Evolutionary conservation across 2,329 filamentous ascomycete genomes (phyloP).

Genomic region (Calonectria pteridis): DNA sequence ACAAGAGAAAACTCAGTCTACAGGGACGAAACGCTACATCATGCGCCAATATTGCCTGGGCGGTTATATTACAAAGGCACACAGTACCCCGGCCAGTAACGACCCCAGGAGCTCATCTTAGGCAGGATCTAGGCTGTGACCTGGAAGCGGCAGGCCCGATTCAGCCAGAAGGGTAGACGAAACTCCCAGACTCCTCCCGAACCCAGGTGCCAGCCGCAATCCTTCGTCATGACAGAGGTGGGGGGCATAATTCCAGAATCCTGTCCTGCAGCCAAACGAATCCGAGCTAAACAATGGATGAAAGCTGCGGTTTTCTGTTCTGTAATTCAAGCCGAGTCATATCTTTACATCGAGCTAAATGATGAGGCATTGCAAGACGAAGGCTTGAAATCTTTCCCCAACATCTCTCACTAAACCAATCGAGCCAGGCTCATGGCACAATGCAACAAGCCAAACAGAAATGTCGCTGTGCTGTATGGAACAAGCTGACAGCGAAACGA

Average conservation of each 20-base stretch:
- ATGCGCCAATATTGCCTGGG: constrained; percentile 35
- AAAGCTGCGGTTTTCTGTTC: not conserved
- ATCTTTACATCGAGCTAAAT: not conserved
- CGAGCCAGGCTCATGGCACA: not conserved
- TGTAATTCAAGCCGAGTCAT: not conserved
- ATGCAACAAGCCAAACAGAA: not conserved
- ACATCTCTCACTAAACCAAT: not conserved
- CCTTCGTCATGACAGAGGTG: constrained; percentile 20
- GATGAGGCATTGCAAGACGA: not conserved
- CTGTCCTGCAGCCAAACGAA: not conserved
- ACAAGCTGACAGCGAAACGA: not conserved
- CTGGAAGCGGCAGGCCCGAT: constrained; percentile 11
- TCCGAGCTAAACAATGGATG: not conserved
- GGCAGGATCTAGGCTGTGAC: constrained; percentile 4
- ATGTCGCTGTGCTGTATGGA: not conserved
- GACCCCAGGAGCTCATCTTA: not conserved
- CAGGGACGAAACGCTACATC: constrained; percentile 32
- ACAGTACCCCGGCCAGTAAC: constrained; percentile 26
- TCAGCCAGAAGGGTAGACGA: constrained; percentile 8
- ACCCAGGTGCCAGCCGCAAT: constrained; percentile 26
- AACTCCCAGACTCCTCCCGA: not conserved
- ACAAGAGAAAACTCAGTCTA: not conserved
- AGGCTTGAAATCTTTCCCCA: not conserved
- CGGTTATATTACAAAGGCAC: constrained; percentile 37
- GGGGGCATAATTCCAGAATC: constrained; percentile 24